Base-by-base conservation (phyloP, 805 yeast genomes). In the Saccharomyces eubayanus region DNA sequence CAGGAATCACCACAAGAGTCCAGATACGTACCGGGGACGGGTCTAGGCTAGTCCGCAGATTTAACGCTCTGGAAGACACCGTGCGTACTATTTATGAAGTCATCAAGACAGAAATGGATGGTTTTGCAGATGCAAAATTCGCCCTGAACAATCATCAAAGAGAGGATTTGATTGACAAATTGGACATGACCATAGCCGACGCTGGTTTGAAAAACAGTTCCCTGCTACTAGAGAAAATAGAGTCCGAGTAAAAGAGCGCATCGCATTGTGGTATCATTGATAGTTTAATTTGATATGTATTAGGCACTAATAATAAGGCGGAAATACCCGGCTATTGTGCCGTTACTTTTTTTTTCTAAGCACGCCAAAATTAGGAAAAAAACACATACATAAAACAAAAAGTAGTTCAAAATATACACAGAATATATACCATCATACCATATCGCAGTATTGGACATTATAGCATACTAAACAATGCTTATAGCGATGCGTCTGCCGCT, bases 11-110 rank as follows among this genome's bases (percentile, higher is more conserved):
- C 0, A 88, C 97, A 0, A 76, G 97, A 62, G 79, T 94, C 28
- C 98, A 94, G 70, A 78, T 94, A n/a, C 77, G 97, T 55, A 79
- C 88, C 29, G 94, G 91, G 16, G 89, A 85, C 62, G 97, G 98
- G n/a, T 78, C 83, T 48, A 76, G 97, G 54, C 72, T 85, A 11
- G 85, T 92, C 10, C 84, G 89, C 55, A 79, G 88, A 54, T 87
- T 92, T 60, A 70, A 71, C 8, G 57, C 60, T 2, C 62, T 78
- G 10, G 67, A 72, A 3, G 96, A 87, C 58, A 73, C 77, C 2
- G 89, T 94, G 0, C 55, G 73, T 2, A 68, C 66, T 1, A 67
- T 94, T 1, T 94, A 79, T 67, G 85, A 82, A 60, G 81, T 80
- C 65, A 79, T 86, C 28, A 92, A 92, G 68, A 73, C 72, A 41